Evolutionary conservation across 2,329 filamentous ascomycete species (phyloP), one percentile per base, ranked within the genome.

Genomic region (Teratosphaeria gauchensis): DNA sequence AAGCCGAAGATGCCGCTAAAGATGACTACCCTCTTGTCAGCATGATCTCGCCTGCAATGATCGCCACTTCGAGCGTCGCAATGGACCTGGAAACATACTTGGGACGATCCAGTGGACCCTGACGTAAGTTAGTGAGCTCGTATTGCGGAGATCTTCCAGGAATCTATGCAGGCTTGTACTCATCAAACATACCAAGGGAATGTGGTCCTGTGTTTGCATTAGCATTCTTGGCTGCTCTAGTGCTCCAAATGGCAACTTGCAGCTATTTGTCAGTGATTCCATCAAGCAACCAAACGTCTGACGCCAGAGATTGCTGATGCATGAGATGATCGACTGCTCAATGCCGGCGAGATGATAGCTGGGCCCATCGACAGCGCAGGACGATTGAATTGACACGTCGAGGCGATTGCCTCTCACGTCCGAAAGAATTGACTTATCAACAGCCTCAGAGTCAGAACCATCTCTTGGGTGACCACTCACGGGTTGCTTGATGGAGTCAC

Each of bases 151-250:
- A 48, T 48, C 42, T 19, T 48, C 42, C 42, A 48, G 19, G 33
- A 48, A 51, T 77, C n/a, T 51, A 33, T 30, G 56, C 57, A 80
- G 61, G 89, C 87, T 35, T 19, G 16, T 21, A 48, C 42, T 8
- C 42, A 14, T n/a, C 1, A 46, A 85, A 56, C 58, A 19, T 54
- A 96, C 82, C 65, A 81, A 1, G 85, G 73, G 71, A 86, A 92
- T 14, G 88, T 87, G 4, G 89, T 91, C 88, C 76, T 78, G 72
- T 66, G 58, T 38, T 28, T 54, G 56, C 58, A 59, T 65, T 30
- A 63, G 63, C 61, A 65, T 58, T 51, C 60, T 59, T 59, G 52
- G 58, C 54, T 52, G 46, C 61, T 55, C 59, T 60, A 58, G 30
- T 8, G 42, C 8, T n/a, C 19, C 16, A 5, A 19, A 21, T 8